These are phyloP conservation scores for Alternaria brassicicola DNA, from an alignment of 2,329 filamentous ascomycete genomes.

Conservation along the genomic window DNA sequence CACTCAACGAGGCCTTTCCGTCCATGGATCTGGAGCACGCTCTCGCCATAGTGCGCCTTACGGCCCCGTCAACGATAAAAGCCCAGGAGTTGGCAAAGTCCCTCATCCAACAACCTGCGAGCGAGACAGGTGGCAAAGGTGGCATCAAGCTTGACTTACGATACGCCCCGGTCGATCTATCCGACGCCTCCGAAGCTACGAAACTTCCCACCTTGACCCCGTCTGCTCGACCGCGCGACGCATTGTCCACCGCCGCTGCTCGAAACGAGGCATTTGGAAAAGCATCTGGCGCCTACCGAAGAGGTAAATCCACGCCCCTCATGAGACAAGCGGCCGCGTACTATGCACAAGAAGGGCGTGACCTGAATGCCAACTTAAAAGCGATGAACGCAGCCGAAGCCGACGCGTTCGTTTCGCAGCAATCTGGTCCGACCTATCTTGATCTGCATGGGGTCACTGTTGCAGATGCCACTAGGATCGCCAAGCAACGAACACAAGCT, in stretches of 20 bases:
- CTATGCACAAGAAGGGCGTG: slow-evolving; percentile 73
- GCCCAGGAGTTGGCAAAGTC: slow-evolving; percentile 66
- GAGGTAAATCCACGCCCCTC: slow-evolving; percentile 71
- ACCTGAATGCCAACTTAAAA: slow-evolving; percentile 64
- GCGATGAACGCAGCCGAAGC: slow-evolving; percentile 69
- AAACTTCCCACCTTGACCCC: slow-evolving; percentile 35
- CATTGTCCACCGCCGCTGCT: slow-evolving; percentile 52
- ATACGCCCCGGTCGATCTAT: slow-evolving; percentile 52
- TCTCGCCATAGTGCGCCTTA: slow-evolving; percentile 61
- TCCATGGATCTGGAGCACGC: slow-evolving; percentile 57
- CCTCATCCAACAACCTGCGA: slow-evolving; percentile 52
- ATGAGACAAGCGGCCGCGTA: slow-evolving; percentile 77
- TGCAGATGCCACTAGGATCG: slow-evolving; percentile 79
- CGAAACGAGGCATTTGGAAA: slow-evolving; percentile 61
- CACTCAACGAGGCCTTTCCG: slow-evolving; percentile 62
- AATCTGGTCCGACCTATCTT: slow-evolving; percentile 70
- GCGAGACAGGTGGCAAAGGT: slow-evolving; percentile 37
- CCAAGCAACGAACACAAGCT: slow-evolving; percentile 65
- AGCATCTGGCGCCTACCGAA: slow-evolving; percentile 64
- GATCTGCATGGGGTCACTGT: slow-evolving; percentile 88
- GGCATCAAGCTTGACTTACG: slow-evolving; percentile 57
- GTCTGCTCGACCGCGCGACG: slow-evolving; percentile 48
- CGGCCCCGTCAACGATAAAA: slow-evolving; percentile 62
- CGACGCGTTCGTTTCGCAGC: slow-evolving; percentile 69
- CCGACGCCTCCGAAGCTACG: slow-evolving; percentile 38